A percentile compares a stretch with the other conserved stretches of the same genome.
Evolutionary conservation across 2,329 filamentous ascomycete species (phyloP).

Genomic region (Huntiella abstrusa): DNA sequence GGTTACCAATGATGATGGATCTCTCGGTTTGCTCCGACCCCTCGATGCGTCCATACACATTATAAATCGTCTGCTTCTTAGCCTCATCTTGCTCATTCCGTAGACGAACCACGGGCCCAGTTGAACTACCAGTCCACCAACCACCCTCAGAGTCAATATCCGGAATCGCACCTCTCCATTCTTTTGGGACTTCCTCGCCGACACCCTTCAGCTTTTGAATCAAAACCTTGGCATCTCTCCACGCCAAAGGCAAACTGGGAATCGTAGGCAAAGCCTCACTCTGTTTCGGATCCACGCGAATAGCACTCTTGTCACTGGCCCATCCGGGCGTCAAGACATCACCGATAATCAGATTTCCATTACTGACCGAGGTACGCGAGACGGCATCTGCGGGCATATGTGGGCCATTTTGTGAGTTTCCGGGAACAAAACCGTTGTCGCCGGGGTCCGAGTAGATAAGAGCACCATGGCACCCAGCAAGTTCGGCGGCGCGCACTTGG

Average conservation of each 20-base stretch:
- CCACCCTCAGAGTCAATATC: conserved; percentile 39
- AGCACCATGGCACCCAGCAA: conserved; percentile 70
- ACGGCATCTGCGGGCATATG: conserved; percentile 70
- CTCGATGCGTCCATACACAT: conserved; percentile 65
- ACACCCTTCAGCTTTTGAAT: conserved; percentile 58
- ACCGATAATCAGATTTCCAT: conserved; percentile 68
- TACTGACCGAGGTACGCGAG: conserved; percentile 61
- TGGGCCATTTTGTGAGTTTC: conserved; percentile 57
- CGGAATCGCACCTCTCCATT: conserved; percentile 62
- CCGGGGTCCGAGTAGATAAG: conserved; percentile 83
- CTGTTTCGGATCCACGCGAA: conserved; percentile 49
- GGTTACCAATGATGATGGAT: conserved; percentile 77
- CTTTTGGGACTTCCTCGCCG: conserved; percentile 46
- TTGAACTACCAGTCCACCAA: conserved; percentile 73
- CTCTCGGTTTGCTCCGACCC: conserved; percentile 74
- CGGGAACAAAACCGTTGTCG: conserved; percentile 63
- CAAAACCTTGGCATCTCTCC: conserved; percentile 69
- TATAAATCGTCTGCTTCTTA: conserved; percentile 72
- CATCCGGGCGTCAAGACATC: conserved; percentile 86
- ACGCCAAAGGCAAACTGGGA: conserved; percentile 75
- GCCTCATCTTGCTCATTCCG: conserved; percentile 76
- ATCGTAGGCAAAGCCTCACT: conserved; percentile 61
- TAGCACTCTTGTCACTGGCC: conserved; percentile 47
- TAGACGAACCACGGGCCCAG: conserved; percentile 60
- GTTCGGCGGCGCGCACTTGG: conserved; percentile 79